phyloP scores from a whole-genome alignment of 1,284 basidiomycete species.

The Meira nashicola region DNA sequence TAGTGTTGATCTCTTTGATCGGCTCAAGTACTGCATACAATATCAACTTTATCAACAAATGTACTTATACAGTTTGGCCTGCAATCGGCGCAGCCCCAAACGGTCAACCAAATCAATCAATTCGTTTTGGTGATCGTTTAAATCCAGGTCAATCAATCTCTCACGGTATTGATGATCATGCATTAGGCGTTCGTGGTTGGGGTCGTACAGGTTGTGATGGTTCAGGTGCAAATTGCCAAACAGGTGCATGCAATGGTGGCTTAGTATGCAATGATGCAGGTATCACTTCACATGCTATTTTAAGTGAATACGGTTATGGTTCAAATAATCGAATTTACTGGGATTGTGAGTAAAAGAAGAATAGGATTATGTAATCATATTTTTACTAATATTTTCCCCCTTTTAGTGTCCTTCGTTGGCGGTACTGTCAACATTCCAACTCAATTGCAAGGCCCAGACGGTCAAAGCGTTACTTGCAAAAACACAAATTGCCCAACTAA shows the following conservation, averaged over 20 bases:
- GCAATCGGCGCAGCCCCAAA: slow-evolving; percentile 28
- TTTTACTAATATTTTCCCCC: neutral
- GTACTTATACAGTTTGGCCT: slow-evolving; percentile 20
- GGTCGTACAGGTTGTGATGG: slow-evolving; percentile 27
- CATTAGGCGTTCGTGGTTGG: slow-evolving; percentile 25
- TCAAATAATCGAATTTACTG: slow-evolving; percentile 9
- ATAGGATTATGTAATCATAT: too few species aligned
- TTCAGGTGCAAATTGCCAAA: slow-evolving; percentile 23
- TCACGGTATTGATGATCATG: slow-evolving; percentile 17
- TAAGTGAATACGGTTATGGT: slow-evolving; percentile 16
- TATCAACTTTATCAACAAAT: slow-evolving; percentile 26
- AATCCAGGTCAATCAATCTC: slow-evolving; percentile 8
- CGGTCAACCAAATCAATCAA: slow-evolving; percentile 21
- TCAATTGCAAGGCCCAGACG: slow-evolving; percentile 1
- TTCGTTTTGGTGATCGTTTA: slow-evolving; percentile 16
- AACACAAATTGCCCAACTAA: slow-evolving; percentile 11
- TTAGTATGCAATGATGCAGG: slow-evolving; percentile 22
- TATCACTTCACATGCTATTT: slow-evolving; percentile 21
- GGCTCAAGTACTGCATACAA: slow-evolving; percentile 12
- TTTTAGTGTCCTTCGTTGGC: slow-evolving; percentile 17
- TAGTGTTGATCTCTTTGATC: slow-evolving; percentile 9
- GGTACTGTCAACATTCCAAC: slow-evolving; percentile 19
- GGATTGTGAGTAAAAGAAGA: slow-evolving; percentile 14
- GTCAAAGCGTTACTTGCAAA: slow-evolving; percentile 7
- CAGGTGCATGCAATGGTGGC: slow-evolving; percentile 24